These are phyloP conservation scores for Hanseniaspora hatyaiensis DNA, from an alignment of 805 yeast genomes.

Conservation along the genomic window DNA sequence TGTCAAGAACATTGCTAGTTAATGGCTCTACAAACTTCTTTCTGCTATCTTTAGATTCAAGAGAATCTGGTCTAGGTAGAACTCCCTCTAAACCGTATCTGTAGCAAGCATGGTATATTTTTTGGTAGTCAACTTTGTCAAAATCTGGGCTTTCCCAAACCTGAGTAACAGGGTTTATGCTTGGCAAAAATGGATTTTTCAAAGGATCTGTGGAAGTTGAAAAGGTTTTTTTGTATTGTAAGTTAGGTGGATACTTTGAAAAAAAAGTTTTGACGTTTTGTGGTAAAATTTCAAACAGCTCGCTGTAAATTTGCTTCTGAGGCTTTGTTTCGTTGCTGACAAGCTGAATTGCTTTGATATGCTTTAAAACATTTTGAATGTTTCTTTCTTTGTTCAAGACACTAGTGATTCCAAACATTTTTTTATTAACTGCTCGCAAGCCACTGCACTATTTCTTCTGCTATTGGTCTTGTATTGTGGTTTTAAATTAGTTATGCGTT, in stretches of 20 bases:
- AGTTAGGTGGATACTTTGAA: slow-evolving; percentile 68
- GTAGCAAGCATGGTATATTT: slow-evolving; percentile 68
- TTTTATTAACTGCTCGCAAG: no score
- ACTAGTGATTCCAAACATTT: neutral
- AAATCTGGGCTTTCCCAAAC: slow-evolving; percentile 64
- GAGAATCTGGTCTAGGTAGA: slow-evolving; percentile 38
- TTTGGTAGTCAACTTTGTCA: slow-evolving; percentile 73
- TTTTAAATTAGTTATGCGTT: no score
- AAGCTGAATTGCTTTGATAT: slow-evolving; percentile 8
- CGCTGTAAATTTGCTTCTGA: slow-evolving; percentile 14
- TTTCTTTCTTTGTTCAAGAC: neutral
- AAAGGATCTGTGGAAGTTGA: slow-evolving; percentile 52
- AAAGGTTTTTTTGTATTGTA: slow-evolving; percentile 51
- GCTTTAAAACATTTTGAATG: slow-evolving; percentile 10
- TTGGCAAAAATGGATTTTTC: slow-evolving; percentile 80
- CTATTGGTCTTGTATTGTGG: no score
- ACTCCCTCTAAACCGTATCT: slow-evolving; percentile 69
- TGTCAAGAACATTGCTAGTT: slow-evolving; percentile 56
- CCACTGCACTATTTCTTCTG: no score
- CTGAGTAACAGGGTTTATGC: slow-evolving; percentile 72
- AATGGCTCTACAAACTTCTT: slow-evolving; percentile 69
- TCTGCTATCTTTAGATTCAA: slow-evolving; percentile 22
- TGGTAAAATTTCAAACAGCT: slow-evolving; percentile 52
- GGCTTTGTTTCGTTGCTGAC: neutral
- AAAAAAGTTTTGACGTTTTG: slow-evolving; percentile 59